Base-by-base conservation (phyloP, 345 rosid species). In the Firmiana major region DNA sequence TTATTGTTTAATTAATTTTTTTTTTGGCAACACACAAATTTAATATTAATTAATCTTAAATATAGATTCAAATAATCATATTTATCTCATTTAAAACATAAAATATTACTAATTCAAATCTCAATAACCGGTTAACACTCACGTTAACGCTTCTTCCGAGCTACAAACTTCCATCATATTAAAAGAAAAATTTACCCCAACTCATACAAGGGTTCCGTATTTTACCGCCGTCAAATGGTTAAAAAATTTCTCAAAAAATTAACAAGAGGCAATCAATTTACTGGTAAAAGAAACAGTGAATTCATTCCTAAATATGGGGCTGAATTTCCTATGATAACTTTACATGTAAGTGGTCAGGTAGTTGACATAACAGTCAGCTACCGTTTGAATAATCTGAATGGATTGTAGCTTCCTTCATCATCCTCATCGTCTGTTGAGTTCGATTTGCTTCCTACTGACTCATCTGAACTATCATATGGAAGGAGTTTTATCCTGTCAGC, bases 401-500 rank as follows among this genome's bases (percentile, higher is more conserved):
- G 11, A 16, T 74, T 80, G 78, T 77, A 16, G 69, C 85, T 83
- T 42, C 75, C 80, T 2, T 46, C 76, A 26, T 57, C 81, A 9
- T 76, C 79, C 28, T 86, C 79, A 34, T 87, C 92, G 7, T 84
- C 88, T 0, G 92, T 85, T 22, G 97, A 89, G 81, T 84, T 92
- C 1, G 92, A 80, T 73, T 82, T 91, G 74, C 98, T 96, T 68
- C 79, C 90, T 17, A 85, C 77, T 7, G 74, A 78, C 64, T 88
- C 94, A 4, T 90, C 94, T 1, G 90, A 88, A 54, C 84, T 77
- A 71, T 88, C 89, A 74, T 82, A 70, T 0, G 92, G 88, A 65
- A 87, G 80, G 77, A 96, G 79, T 69, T 88, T 85, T 76, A 93
- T 88, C 70, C 95, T 77, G 58, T 87, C 94, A 9, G 97, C 94